Base-by-base conservation (phyloP, 345 rosid genomes). In the Camelina laxa region DNA sequence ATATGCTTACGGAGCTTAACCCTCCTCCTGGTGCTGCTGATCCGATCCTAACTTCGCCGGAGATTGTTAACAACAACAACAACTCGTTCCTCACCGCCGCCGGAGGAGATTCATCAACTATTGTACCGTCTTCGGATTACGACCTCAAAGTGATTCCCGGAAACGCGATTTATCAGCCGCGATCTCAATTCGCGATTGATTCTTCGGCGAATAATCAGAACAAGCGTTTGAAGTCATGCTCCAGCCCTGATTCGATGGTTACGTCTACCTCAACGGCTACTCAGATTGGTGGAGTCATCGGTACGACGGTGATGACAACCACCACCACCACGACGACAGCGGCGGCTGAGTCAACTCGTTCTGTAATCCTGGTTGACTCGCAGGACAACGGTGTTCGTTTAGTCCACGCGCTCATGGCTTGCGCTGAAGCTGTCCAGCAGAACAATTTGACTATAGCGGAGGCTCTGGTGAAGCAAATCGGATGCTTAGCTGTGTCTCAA, bases 101-200 rank as follows among this genome's bases (percentile, higher is more conserved):
- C 1, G 65, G 65, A 13, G 65, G 65, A 13, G 84, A 75, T 49
- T 83, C 85, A 12, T 87, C 90, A 0, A 77, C 81, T 7, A 35
- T 81, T 19, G 71, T 78, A 24, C 9, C 80, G 3, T 65, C 83
- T 9, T 84, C 89, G 0, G 92, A 86, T 65, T 91, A 86, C 50
- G 93, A 89, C 79, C 84, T 89, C 33, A 85, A 84, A 76, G 91
- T 82, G 4, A 90, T 92, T 68, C 91, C 96, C 0, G 96, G 95
- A 35, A 86, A 86, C 80, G 92, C 96, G 22, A 49, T 85, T 72
- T 88, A 76, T 45, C 75, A 49, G 33, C 70, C 24, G 59, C 63
- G 77, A 58, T 20, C 77, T 17, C 81, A 67, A 5, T 36, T 68
- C 51, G 60, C 64, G 35, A 56, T 61, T 12, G 81, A 79, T 74